Evolutionary conservation across 1,139 yeast species (phyloP).

Genomic region (Candida sanyaensis): DNA sequence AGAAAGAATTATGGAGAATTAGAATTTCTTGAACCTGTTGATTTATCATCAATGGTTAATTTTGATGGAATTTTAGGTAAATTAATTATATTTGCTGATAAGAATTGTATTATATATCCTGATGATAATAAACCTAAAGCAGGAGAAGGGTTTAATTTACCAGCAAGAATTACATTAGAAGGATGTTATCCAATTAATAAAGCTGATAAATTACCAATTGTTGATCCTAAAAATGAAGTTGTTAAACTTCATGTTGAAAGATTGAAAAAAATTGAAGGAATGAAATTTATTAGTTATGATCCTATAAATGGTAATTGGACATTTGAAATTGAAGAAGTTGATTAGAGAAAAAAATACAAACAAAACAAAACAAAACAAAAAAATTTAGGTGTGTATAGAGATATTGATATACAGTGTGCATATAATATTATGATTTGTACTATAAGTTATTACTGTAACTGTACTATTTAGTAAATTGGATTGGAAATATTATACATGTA

Average conservation of each 20-base stretch:
- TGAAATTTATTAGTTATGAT: constrained; percentile 75
- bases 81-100: constrained; percentile 59
- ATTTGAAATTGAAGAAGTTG: constrained; percentile 49
- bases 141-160: constrained; percentile 85
- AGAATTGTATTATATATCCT: constrained; percentile 74
- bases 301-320: constrained; percentile 82
- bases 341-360: constrained; percentile 7
- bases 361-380: no score
- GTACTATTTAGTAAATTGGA: no score
- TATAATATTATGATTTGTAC: no score
- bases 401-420: not conserved
- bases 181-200: constrained; percentile 78
- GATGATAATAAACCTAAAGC: constrained; percentile 59
- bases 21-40: constrained; percentile 80
- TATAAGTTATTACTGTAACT: no score
- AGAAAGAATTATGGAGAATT: constrained; percentile 77
- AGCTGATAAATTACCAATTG: constrained; percentile 71
- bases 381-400: not conserved
- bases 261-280: constrained; percentile 59
- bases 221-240: constrained; percentile 75
- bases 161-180: constrained; percentile 71
- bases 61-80: constrained; percentile 67
- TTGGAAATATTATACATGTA: no score
- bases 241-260: constrained; percentile 70
- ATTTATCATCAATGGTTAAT: constrained; percentile 64